These are phyloP conservation scores for Camelina hispida DNA, from an alignment of 345 rosid species.

Conservation along the genomic window DNA sequence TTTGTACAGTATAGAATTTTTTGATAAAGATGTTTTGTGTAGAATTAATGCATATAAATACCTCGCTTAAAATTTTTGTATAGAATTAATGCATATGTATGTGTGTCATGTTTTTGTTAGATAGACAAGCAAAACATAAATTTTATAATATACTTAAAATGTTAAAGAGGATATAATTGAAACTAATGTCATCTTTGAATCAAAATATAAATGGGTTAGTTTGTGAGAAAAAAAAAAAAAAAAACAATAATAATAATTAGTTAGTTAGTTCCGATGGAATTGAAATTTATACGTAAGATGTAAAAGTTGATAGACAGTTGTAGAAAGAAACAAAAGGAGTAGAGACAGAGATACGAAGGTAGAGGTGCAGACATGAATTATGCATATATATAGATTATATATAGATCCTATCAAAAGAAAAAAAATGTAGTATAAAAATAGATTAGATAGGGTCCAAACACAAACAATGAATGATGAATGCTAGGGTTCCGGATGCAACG, in stretches of 20 bases:
- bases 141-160: background rate
- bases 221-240: background rate
- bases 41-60: background rate
- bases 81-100: background rate
- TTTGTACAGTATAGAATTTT: too few relatives aligned
- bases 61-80: background rate
- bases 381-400: slow-evolving; percentile 23
- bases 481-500: slow-evolving; percentile 55
- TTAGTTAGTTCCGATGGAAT: background rate
- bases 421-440: slow-evolving; percentile 15
- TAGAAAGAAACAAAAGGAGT: slow-evolving; percentile 28
- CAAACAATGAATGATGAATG: slow-evolving; percentile 48
- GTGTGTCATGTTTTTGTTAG: background rate
- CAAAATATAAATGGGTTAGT: background rate
- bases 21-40: background rate
- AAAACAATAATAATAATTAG: background rate
- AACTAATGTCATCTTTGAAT: background rate
- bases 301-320: slow-evolving; percentile 30
- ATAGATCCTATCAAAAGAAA: background rate
- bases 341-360: slow-evolving; percentile 41
- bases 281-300: background rate
- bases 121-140: background rate
- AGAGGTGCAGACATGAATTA: slow-evolving; percentile 37
- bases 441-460: slow-evolving; percentile 41
- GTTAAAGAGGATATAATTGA: background rate